Evolutionary conservation across 768 basidiomycete species (phyloP).

Genomic region (Antrodiella citrinella): DNA sequence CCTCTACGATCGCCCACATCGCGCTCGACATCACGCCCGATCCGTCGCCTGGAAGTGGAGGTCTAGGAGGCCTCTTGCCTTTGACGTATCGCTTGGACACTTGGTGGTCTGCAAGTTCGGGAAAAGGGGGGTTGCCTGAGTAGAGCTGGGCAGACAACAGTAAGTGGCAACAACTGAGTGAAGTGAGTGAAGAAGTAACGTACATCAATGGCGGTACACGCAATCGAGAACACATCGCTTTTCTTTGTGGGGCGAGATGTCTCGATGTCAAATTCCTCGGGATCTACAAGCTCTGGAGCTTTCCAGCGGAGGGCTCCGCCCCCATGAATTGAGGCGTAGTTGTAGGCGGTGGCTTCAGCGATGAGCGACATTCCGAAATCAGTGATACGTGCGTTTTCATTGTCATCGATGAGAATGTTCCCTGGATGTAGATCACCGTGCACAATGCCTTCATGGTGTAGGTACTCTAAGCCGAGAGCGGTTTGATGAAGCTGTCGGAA

Average conservation of each 20-base stretch:
- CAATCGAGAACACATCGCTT: not conserved
- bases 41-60: not conserved
- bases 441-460: not conserved
- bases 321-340: not conserved
- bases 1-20: not conserved
- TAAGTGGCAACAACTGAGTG: not conserved
- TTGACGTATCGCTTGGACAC: not conserved
- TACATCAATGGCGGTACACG: not conserved
- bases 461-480: not conserved
- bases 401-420: not conserved
- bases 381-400: not conserved
- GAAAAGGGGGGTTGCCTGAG: not conserved
- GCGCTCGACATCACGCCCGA: not conserved
- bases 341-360: not conserved
- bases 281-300: not conserved
- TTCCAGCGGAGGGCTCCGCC: not conserved
- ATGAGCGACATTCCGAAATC: not conserved
- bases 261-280: not conserved
- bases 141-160: not conserved
- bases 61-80: not conserved
- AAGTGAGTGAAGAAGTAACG: not conserved
- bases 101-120: not conserved
- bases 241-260: not conserved
- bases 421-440: conserved; percentile 2
- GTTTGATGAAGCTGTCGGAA: not conserved